Evolutionary conservation across 495 filamentous ascomycete genomes (phyloP), one percentile per base, ranked within the genome.

Genomic region (Penicillium simplicissimum): DNA sequence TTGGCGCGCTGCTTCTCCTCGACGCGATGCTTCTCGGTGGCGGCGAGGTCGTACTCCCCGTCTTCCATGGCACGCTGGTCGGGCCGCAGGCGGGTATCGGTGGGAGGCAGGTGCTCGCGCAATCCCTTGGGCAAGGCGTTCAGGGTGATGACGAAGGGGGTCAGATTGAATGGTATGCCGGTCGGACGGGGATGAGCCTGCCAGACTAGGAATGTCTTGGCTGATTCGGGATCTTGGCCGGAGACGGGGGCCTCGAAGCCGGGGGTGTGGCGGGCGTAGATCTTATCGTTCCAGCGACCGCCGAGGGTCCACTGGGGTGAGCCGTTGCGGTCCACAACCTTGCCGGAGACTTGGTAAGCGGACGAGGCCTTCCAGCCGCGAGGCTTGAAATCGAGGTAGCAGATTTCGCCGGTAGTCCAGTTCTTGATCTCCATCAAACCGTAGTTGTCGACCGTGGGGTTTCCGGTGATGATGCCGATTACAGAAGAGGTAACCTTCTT

Each of bases 21-120:
- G 0, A 98, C 84, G 10, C 96, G 84, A 68, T 96, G 94, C 83
- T 98, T 98, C 81, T 98, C 95, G 21, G 81, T 82, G 0, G 95
- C 96, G 10, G 95, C 95, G 49, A 96, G 77, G 66, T 96, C 92
- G 67, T 98, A 98, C 72, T 92, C 86, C 9, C 96, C 95, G 56
- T 97, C 93, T 72, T 98, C 95, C 95, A 98, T 98, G 0, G 95
- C 95, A n/a, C 96, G 84, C 77, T 98, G 95, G 71, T 98, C 95
- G 0, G 95, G 96, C 17, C 95, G 82, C 38, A 96, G 79, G 14
- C 95, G 82, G 8, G 94, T 95, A 71, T 98, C 95, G 0, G 95
- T 98, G 6, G 96, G 96, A 37, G 94, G 89, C 9, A 98, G 77
- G 74, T 87, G 83, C 6, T 87, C 82, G 37, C 76, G 79, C 48